Evolutionary conservation across 2,329 filamentous ascomycete species (phyloP).

Genomic region (Fusarium miscanthi): DNA sequence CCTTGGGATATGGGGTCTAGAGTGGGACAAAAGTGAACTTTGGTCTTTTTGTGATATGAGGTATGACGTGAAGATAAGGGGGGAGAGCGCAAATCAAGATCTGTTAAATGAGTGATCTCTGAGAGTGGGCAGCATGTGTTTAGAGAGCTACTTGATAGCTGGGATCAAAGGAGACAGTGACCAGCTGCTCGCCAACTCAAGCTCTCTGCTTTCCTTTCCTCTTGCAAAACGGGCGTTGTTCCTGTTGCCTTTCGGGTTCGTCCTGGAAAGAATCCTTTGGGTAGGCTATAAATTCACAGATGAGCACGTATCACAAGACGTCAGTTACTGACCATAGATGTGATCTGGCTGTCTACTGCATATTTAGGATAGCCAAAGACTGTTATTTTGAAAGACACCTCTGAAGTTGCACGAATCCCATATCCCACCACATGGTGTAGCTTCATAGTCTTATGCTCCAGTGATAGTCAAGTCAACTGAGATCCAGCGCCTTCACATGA

Average conservation of each 20-base stretch:
- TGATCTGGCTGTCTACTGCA: not conserved
- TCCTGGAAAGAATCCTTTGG: rapidly evolving
- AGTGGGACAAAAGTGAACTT: constrained; percentile 40
- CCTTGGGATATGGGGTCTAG: constrained; percentile 36
- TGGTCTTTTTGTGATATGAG: constrained; percentile 34
- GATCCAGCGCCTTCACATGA: not conserved
- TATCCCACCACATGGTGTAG: too few species aligned
- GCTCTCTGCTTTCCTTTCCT: not conserved
- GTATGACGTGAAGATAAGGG: constrained; percentile 11
- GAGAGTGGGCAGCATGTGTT: not conserved
- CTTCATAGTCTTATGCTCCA: not conserved
- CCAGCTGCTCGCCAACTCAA: not conserved
- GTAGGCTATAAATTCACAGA: not conserved
- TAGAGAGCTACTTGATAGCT: rapidly evolving
- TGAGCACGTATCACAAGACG: not conserved
- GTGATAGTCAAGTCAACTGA: not conserved
- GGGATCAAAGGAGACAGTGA: not conserved
- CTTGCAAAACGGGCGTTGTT: not conserved
- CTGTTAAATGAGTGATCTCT: not conserved
- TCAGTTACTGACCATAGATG: rapidly evolving
- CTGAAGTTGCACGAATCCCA: too few species aligned
- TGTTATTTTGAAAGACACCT: too few species aligned
- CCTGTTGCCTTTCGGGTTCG: rapidly evolving
- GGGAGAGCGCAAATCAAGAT: constrained; percentile 12
- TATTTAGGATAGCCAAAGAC: not conserved